Percentiles rank a stretch among this genome's conserved stretches.
phyloP scores from a whole-genome alignment of 129 eudicot species.

The Pittosporum tobira region DNA sequence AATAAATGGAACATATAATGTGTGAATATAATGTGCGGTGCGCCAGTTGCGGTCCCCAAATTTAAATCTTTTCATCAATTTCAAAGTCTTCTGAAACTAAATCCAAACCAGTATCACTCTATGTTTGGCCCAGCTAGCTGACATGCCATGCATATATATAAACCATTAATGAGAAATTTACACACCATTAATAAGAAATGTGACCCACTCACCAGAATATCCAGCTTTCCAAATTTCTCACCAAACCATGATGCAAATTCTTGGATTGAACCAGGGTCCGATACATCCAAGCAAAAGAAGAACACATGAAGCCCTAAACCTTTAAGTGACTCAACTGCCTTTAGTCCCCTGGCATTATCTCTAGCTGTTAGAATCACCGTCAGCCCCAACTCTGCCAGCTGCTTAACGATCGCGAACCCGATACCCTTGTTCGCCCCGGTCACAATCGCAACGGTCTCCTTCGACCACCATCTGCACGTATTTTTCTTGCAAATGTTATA shows the following conservation, averaged over 20 bases:
- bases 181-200: neutral
- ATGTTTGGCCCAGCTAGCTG: neutral
- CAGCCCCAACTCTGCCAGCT: conserved; percentile 53
- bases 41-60: too few relatives aligned
- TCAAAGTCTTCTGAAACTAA: too few relatives aligned
- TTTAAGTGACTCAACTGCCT: conserved; percentile 40
- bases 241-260: conserved; percentile 43
- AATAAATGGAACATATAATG: too few relatives aligned
- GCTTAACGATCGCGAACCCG: conserved; percentile 55
- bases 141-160: neutral
- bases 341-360: conserved; percentile 34
- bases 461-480: conserved; percentile 70
- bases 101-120: too few relatives aligned
- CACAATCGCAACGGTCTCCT: conserved; percentile 56
- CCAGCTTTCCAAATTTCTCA: conserved; percentile 35
- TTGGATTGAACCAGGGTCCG: conserved; percentile 39
- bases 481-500: too few relatives aligned
- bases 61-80: too few relatives aligned
- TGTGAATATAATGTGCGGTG: too few relatives aligned
- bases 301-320: conserved; percentile 34
- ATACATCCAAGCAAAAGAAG: conserved; percentile 52
- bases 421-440: conserved; percentile 86
- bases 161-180: neutral
- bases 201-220: conserved; percentile 49
- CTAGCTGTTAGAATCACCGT: conserved; percentile 62